Percentiles rank a stretch among this genome's conserved stretches.
Conservation (phyloP, 75 land plant genomes). For the Ceratopteris richardii region DNA sequence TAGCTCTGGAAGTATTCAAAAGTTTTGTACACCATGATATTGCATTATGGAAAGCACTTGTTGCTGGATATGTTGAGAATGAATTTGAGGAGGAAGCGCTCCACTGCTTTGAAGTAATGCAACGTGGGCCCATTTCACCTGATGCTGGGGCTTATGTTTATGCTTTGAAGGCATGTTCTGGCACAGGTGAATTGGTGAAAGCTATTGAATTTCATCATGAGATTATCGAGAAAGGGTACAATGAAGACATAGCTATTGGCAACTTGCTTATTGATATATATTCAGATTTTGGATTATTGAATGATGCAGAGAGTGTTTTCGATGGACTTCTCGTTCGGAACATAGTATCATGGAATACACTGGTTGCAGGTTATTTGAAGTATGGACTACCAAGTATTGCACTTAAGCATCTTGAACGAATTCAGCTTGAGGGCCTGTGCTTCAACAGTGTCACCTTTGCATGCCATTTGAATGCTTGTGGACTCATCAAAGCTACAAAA, state of each 20-base stretch:
- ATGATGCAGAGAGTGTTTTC: conserved; percentile 17
- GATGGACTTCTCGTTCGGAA: conserved; percentile 8
- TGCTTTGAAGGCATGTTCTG: conserved; percentile 13
- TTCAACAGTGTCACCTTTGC: conserved; percentile 32
- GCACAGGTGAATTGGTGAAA: no score
- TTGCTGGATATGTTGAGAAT: conserved; percentile 28
- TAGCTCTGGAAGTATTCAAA: conserved; percentile 25
- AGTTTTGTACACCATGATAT: conserved; percentile 15
- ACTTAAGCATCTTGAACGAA: conserved; percentile 8
- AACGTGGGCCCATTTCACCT: conserved; percentile 3
- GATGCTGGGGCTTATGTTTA: conserved; percentile 11
- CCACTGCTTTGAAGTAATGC: conserved; percentile 4
- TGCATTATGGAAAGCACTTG: conserved; percentile 20
- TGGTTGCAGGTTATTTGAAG: conserved; percentile 36
- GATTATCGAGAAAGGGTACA: no score
- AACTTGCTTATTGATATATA: conserved; percentile 24
- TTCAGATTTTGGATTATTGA: conserved; percentile 16
- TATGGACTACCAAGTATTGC: conserved; percentile 25
- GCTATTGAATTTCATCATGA: no score
- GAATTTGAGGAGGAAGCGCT: conserved; percentile 18
- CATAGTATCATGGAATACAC: conserved; percentile 42
- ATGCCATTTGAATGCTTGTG: conserved; percentile 24
- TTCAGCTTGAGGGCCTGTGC: conserved; percentile 28
- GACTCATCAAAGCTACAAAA: conserved; percentile 1
- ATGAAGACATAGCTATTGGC: not conserved